These are phyloP conservation scores for Xanthoconium purpureum DNA, from an alignment of 768 basidiomycete genomes.

Conservation along the genomic window DNA sequence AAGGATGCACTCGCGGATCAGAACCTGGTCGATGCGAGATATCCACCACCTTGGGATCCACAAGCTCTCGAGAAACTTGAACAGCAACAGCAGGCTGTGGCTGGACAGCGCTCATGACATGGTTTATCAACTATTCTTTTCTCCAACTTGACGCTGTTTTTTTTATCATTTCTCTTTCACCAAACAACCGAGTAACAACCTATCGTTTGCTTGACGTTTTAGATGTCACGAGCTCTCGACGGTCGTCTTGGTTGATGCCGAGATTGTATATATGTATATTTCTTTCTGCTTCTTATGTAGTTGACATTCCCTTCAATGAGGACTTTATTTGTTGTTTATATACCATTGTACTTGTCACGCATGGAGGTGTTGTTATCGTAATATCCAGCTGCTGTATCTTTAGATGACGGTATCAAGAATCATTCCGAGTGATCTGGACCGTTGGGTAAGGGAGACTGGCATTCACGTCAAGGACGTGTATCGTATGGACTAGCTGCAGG, in stretches of 20 bases:
- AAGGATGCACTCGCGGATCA: constrained; percentile 76
- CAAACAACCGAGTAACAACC: neutral
- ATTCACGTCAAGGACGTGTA: neutral
- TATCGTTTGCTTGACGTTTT: constrained; percentile 2
- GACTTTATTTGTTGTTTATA: constrained; percentile 1
- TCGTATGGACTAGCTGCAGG: too few relatives aligned
- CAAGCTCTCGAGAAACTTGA: constrained; percentile 36
- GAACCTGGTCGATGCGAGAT: constrained; percentile 70
- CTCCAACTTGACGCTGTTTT: neutral
- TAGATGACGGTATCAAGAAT: constrained; percentile 1
- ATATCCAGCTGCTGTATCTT: constrained; percentile 25
- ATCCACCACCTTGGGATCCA: constrained; percentile 70
- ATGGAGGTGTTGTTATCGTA: constrained; percentile 9
- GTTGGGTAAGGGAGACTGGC: neutral
- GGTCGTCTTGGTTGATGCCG: neutral
- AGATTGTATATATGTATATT: neutral
- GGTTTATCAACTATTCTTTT: neutral
- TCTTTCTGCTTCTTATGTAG: neutral
- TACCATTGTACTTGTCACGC: constrained; percentile 13
- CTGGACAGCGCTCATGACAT: constrained; percentile 9
- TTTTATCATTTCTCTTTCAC: too few relatives aligned
- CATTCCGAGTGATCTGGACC: neutral
- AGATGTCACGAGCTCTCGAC: neutral
- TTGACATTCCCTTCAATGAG: neutral
- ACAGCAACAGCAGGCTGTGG: constrained; percentile 24